These are phyloP conservation scores for Cucurbitaria berberidis DNA, from an alignment of 2,329 filamentous ascomycete genomes.

Conservation along the genomic window DNA sequence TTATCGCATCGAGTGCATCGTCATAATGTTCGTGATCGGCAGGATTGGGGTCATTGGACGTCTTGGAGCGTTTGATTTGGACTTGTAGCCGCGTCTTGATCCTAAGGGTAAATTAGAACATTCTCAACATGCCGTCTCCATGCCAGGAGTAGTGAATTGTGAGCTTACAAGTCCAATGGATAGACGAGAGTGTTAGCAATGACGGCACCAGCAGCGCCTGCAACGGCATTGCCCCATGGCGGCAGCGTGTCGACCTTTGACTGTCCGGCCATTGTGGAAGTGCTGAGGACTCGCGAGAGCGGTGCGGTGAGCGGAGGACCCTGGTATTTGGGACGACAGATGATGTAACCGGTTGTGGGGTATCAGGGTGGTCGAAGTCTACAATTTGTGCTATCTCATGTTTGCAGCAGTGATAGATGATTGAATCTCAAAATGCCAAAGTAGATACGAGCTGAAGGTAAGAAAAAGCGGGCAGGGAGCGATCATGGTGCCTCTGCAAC, in stretches of 20 bases:
- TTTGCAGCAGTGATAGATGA: constrained; percentile 4
- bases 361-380: constrained; percentile 12
- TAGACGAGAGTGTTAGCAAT: constrained; percentile 96
- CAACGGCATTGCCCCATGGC: constrained; percentile 91
- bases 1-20: constrained; percentile 86
- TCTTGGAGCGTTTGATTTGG: constrained; percentile 71
- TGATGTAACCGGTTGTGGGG: constrained; percentile 24
- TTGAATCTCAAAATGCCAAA: neutral
- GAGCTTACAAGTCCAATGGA: constrained; percentile 87
- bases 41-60: constrained; percentile 47
- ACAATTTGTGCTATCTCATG: constrained; percentile 32
- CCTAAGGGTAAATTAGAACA: constrained; percentile 55
- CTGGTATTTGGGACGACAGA: constrained; percentile 12
- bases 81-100: constrained; percentile 97
- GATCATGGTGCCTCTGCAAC: constrained; percentile 28
- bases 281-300: neutral
- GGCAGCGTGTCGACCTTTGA: constrained; percentile 75
- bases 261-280: constrained; percentile 57
- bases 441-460: constrained; percentile 7
- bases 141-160: neutral
- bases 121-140: neutral
- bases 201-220: constrained; percentile 90
- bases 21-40: constrained; percentile 75
- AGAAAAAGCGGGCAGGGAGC: constrained; percentile 22
- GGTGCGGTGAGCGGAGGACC: neutral